Evolutionary conservation across 495 filamentous ascomycete genomes (phyloP), one percentile per base, ranked within the genome.

Genomic region (Lophiotrema nucula): DNA sequence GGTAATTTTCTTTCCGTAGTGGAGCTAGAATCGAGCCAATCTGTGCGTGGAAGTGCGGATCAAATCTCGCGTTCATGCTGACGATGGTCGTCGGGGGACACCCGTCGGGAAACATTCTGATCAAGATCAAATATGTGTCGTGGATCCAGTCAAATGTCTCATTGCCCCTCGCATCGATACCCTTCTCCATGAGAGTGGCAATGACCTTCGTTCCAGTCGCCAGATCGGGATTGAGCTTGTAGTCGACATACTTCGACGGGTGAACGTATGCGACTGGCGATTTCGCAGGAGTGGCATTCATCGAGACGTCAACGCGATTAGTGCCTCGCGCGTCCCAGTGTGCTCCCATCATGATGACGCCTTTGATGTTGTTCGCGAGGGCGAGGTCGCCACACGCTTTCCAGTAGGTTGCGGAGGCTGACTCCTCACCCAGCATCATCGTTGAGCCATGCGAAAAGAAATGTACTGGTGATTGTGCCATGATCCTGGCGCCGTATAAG

Each of bases 401-500:
- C 83, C 83, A 86, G 66, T 84, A 84, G 5, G 74, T 73, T 12
- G 80, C 82, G 0, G 80, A 81, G 15, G 72, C 62, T 39, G 76
- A 80, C 54, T 82, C 76, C 55, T 83, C 83, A 38, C 81, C 83
- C 13, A 86, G 72, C 81, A 86, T 85, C 81, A 83, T 83, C 23
- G 82, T 84, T 33, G 80, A 82, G 69, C 83, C 83, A 76, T 86
- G 83, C 13, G 83, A 85, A 71, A 86, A 84, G 71, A 86, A 82
- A 60, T 84, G 82, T 4, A 83, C 83, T 1, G 83, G 83, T 3
- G 80, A 76, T 19, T 72, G 65, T 23, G 58, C 18, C 45, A 55
- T 56, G 0, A 2, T 38, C n/a, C n/a, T n/a, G n/a, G n/a, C n/a
- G n/a, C n/a, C n/a, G n/a, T n/a, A n/a, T n/a, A 15, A 27, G 12